Conservation (phyloP, 345 rosid genomes). For the Gossypium arboreum region DNA sequence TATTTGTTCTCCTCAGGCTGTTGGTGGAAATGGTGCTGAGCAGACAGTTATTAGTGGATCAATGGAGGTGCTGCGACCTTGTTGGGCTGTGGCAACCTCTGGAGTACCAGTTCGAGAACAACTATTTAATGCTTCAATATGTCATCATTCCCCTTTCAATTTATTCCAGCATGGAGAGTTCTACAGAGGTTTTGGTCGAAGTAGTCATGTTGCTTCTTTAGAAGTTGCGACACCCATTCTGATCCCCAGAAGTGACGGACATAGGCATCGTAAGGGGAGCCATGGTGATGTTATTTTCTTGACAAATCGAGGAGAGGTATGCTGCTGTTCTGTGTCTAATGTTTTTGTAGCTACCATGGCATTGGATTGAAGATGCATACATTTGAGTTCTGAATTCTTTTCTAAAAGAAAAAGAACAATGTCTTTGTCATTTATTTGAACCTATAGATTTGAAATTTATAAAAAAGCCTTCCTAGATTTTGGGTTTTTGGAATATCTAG, state of each 20-base stretch:
- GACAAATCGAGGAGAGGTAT: constrained; percentile 98
- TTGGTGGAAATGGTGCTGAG: constrained; percentile 92
- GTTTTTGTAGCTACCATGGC: neutral
- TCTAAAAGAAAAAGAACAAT: neutral
- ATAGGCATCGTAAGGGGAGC: constrained; percentile 77
- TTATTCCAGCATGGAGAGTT: constrained; percentile 79
- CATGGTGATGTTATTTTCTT: constrained; percentile 94
- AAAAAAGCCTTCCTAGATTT: neutral
- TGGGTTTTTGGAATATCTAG: neutral
- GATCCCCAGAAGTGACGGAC: constrained; percentile 81
- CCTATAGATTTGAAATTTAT: neutral
- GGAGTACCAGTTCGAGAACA: constrained; percentile 95
- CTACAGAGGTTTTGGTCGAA: constrained; percentile 62
- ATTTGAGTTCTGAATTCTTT: neutral
- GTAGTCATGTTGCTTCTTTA: constrained; percentile 53
- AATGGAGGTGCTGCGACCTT: constrained; percentile 77
- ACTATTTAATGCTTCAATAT: constrained; percentile 94
- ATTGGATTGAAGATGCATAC: neutral
- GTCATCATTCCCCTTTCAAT: constrained; percentile 79
- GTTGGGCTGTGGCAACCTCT: constrained; percentile 98
- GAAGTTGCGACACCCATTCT: constrained; percentile 98
- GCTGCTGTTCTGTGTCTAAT: neutral
- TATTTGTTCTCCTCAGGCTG: constrained; percentile 53
- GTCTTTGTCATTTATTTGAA: neutral
- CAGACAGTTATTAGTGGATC: constrained; percentile 81